Evolutionary conservation across 2,329 filamentous ascomycete species (phyloP), one percentile per base, ranked within the genome.

Genomic region (Tricladium varicosporioides): DNA sequence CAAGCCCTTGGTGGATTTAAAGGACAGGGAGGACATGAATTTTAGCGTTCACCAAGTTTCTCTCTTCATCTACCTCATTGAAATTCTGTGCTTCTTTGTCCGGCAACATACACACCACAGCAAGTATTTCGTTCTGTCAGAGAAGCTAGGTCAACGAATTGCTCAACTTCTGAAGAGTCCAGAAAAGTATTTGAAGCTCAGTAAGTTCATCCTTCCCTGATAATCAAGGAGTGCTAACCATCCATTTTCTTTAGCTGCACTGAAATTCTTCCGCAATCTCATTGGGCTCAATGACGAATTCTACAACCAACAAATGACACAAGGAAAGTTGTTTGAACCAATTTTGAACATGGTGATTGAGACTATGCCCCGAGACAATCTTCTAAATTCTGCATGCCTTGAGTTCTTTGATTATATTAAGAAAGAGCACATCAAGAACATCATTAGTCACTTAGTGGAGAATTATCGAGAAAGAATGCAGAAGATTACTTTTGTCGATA

Each of bases 381-480:
- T 99, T 2, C 80, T 97, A 32, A 95, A 94, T 72, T 97, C 93
- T 0, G 93, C 92, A 8, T 96, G 91, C 66, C 80, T 97, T 9
- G 94, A 99, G 69, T 83, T 99, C 45, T 97, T 99, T 63, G 92
- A 96, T 67, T 92, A 88, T 68, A 89, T 97, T 67, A 91, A 87
- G 70, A 86, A 86, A 69, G 90, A 95, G 66, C 86, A 86, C 54
- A 81, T 92, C 67, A 95, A 92, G 71, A 85, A 89, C 13, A 78
- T 97, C 48, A 86, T 96, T 56, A 85, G 87, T 61, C 89, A 97
- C 69, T 77, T 97, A 18, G 91, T 96, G 10, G 88, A 91, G 64
- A 89, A 88, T 52, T 92, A 93, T 69, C 85, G 92, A 18, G 89
- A 93, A 13, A 88, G 87, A 68, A 72, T 97, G 48, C 79, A 87